Evolutionary conservation across 2,329 filamentous ascomycete genomes (phyloP).

Genomic region (Talaromyces sp.): DNA sequence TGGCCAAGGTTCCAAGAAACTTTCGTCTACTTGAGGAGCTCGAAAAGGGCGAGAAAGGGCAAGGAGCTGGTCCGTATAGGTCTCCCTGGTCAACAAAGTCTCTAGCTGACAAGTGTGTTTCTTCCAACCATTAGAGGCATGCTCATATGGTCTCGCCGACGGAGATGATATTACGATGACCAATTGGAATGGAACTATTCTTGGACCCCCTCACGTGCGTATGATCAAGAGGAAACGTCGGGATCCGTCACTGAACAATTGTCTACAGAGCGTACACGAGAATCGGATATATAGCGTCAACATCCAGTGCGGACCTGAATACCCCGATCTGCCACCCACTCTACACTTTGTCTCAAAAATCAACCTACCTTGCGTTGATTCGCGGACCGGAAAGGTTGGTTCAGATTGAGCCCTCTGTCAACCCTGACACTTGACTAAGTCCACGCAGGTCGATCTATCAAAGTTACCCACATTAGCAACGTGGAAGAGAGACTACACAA

Average conservation of each 20-base stretch:
- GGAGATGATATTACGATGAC: conserved; percentile 94
- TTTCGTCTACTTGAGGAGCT: conserved; percentile 95
- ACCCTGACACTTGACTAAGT: conserved; percentile 3
- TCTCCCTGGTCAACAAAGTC: neutral
- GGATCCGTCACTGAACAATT: conserved; percentile 2
- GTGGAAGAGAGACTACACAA: conserved; percentile 91
- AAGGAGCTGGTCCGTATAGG: conserved; percentile 63
- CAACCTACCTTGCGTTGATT: conserved; percentile 92
- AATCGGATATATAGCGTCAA: conserved; percentile 98
- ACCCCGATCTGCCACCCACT: conserved; percentile 82
- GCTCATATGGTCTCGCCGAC: conserved; percentile 92
- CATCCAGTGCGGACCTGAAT: conserved; percentile 86
- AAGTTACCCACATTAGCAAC: conserved; percentile 79
- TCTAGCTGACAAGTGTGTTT: neutral
- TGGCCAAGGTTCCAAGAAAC: conserved; percentile 83
- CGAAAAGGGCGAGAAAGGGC: conserved; percentile 97
- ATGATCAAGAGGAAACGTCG: neutral
- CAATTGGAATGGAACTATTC: conserved; percentile 97
- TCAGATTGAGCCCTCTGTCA: neutral
- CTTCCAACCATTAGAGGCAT: conserved; percentile 63
- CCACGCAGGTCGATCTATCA: conserved; percentile 65
- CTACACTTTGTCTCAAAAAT: conserved; percentile 92
- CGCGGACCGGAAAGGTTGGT: conserved; percentile 66
- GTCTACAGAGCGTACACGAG: conserved; percentile 77
- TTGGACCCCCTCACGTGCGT: conserved; percentile 89